phyloP scores from a whole-genome alignment of 1,284 basidiomycete species.

The Fomitopsis palustris region DNA sequence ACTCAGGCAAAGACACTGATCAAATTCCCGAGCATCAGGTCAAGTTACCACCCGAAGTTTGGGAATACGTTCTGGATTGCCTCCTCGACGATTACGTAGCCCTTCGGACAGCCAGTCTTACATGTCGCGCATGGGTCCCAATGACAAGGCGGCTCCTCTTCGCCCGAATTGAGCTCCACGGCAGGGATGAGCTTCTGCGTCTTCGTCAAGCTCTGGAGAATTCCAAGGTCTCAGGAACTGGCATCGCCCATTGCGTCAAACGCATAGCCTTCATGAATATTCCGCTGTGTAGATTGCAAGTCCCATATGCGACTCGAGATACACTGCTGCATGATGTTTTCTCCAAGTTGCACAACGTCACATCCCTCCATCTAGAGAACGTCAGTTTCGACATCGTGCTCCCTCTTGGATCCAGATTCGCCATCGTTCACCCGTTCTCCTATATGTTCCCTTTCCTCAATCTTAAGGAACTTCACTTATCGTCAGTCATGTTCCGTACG shows the following conservation, averaged over 20 bases:
- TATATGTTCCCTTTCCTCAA: not conserved
- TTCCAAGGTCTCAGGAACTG: not conserved
- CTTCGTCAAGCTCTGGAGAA: not conserved
- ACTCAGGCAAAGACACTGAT: no score
- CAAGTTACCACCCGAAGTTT: not conserved
- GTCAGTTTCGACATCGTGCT: not conserved
- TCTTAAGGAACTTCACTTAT: not conserved
- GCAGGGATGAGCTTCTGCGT: not conserved
- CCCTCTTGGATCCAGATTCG: not conserved
- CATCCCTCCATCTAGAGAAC: not conserved
- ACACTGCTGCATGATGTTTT: not conserved
- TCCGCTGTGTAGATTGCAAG: not conserved
- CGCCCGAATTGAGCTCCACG: not conserved
- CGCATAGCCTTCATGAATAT: not conserved
- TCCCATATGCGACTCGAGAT: not conserved
- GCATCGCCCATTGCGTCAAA: not conserved
- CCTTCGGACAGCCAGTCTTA: not conserved
- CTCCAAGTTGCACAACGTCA: not conserved
- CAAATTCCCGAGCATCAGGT: not conserved
- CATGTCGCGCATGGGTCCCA: not conserved
- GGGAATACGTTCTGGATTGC: not conserved
- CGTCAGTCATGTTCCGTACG: not conserved
- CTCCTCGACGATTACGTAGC: not conserved
- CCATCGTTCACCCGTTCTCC: not conserved
- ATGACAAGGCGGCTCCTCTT: not conserved